Evolutionary conservation across 164 flowering plant genomes (phyloP).

Genomic region (Dillenia suffruticosa): DNA sequence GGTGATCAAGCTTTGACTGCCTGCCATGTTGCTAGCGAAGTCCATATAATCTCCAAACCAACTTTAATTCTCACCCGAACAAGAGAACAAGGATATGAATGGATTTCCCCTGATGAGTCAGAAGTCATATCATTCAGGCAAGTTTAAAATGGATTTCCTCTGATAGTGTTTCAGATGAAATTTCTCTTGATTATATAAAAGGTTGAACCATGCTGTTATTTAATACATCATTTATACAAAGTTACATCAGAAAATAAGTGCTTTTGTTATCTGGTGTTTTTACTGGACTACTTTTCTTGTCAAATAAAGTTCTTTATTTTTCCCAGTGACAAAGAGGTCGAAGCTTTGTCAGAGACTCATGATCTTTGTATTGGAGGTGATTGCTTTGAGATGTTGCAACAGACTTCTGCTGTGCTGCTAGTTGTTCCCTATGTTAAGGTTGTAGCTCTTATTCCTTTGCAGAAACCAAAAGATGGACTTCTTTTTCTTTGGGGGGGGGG

Average conservation of each 20-base stretch:
- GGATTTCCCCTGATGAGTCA: constrained; percentile 91
- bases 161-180: too few species aligned
- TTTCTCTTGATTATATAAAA: too few species aligned
- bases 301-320: too few species aligned
- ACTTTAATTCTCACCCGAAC: constrained; percentile 57
- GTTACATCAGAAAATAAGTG: too few species aligned
- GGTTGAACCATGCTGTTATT: too few species aligned
- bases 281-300: too few species aligned
- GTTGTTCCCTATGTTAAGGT: constrained; percentile 95
- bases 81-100: constrained; percentile 44
- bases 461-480: neutral
- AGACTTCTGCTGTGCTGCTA: constrained; percentile 56
- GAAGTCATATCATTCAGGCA: constrained; percentile 52
- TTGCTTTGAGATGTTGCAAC: constrained; percentile 82
- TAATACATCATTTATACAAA: too few species aligned
- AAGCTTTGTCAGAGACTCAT: constrained; percentile 55
- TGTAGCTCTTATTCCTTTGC: neutral
- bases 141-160: neutral
- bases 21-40: constrained; percentile 96
- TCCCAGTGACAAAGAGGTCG: constrained; percentile 67
- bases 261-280: too few species aligned
- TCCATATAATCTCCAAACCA: constrained; percentile 82
- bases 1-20: constrained; percentile 99
- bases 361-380: constrained; percentile 98
- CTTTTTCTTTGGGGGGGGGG: too few species aligned